Conservation (phyloP, 257 asterid genomes). For the Lithospermum erythrorhizon region DNA sequence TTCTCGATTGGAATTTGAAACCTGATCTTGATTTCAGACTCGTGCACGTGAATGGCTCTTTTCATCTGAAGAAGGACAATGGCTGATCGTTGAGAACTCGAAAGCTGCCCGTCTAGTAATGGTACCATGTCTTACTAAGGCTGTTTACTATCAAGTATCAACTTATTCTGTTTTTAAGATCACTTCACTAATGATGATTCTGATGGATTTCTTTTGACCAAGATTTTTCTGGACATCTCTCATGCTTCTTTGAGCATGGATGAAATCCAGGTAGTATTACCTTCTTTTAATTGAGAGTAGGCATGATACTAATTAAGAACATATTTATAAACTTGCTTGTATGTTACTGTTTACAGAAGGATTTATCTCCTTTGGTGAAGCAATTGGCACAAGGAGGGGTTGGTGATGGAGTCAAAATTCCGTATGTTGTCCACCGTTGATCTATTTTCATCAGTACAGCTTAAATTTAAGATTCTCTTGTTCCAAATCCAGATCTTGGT, state of each 20-base stretch:
- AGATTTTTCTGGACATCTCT: constrained; percentile 75
- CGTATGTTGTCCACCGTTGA: constrained; percentile 40
- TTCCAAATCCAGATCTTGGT: neutral
- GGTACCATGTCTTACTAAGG: constrained; percentile 29
- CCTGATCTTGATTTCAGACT: constrained; percentile 49
- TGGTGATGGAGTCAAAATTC: constrained; percentile 45
- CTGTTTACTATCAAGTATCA: neutral
- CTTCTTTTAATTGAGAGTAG: constrained; percentile 7
- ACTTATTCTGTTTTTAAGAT: constrained; percentile 4
- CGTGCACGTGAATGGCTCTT: constrained; percentile 89
- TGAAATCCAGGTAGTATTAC: constrained; percentile 61
- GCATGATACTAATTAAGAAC: constrained; percentile 5
- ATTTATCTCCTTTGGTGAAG: constrained; percentile 86
- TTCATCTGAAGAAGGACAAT: constrained; percentile 88
- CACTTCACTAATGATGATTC: neutral
- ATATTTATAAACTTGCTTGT: constrained; percentile 7
- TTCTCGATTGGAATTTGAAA: constrained; percentile 20
- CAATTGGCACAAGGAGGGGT: constrained; percentile 50
- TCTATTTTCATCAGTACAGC: constrained; percentile 19
- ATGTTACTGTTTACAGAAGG: constrained; percentile 37
- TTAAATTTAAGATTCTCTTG: constrained; percentile 14
- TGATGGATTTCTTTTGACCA: neutral
- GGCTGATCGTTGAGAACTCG: constrained; percentile 66
- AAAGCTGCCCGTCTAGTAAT: constrained; percentile 75
- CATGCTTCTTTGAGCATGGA: constrained; percentile 46